Conservation (phyloP, 2,329 filamentous ascomycete species). For the Ramichloridium luteum region DNA sequence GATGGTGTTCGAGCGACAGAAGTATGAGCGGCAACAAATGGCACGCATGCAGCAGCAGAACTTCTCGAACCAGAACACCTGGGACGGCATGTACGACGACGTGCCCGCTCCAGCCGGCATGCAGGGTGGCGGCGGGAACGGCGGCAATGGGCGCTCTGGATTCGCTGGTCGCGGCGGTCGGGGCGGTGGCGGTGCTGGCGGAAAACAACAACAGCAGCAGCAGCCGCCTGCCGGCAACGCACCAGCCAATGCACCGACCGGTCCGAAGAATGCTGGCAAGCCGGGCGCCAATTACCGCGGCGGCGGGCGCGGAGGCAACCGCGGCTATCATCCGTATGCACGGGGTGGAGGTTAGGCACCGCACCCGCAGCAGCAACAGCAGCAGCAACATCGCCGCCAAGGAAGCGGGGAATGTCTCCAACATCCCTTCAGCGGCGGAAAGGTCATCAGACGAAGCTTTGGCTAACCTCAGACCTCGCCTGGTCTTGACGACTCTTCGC, state of each 20-base stretch:
- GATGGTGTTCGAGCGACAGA: conserved; percentile 63
- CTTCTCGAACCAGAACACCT: conserved; percentile 46
- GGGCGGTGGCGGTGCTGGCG: conserved; percentile 25
- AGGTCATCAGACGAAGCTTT: no score
- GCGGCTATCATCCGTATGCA: conserved; percentile 72
- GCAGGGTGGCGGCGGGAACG: conserved; percentile 32
- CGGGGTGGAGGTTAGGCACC: conserved; percentile 21
- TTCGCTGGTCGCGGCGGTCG: conserved; percentile 30
- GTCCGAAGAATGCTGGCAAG: conserved; percentile 86
- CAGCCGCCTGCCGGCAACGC: conserved; percentile 35
- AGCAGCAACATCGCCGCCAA: neutral
- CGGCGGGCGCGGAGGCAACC: conserved; percentile 60
- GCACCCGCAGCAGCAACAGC: neutral
- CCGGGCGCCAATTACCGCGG: conserved; percentile 90
- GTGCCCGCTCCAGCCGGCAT: conserved; percentile 67
- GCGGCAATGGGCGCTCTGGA: conserved; percentile 33
- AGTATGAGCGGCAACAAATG: conserved; percentile 59
- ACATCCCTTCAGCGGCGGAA: no score
- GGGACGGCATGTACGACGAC: conserved; percentile 98
- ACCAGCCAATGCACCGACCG: conserved; percentile 78
- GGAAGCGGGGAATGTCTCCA: no score
- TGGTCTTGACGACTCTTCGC: neutral
- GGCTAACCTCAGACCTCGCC: neutral
- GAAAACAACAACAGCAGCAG: conserved; percentile 12
- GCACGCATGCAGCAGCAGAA: conserved; percentile 37